Conservation (phyloP, 306 rosid genomes). For the Dicorynia guianensis region DNA sequence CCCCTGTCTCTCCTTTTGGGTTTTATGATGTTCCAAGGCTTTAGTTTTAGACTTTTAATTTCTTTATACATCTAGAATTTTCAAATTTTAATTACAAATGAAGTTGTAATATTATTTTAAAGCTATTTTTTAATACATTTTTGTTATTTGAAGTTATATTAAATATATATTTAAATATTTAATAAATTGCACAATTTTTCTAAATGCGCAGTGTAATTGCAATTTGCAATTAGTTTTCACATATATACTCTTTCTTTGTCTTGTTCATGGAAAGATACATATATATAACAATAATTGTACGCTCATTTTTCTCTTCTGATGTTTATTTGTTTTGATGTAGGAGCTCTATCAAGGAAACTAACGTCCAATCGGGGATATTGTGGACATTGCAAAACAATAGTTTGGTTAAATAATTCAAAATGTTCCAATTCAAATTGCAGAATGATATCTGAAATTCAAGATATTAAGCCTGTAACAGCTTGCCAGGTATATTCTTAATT, state of each 20-base stretch:
- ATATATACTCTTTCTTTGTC: slow-evolving; percentile 7
- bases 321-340: slow-evolving; percentile 51
- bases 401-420: slow-evolving; percentile 70
- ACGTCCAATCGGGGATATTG: slow-evolving; percentile 77
- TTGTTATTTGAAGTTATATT: no score
- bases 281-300: slow-evolving; percentile 8
- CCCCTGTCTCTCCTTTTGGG: no score
- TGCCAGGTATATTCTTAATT: slow-evolving; percentile 58
- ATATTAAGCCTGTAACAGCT: slow-evolving; percentile 62
- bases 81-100: no score
- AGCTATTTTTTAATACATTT: no score
- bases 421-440: slow-evolving; percentile 57
- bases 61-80: no score
- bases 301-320: slow-evolving; percentile 25
- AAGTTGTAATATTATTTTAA: no score
- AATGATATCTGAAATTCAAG: slow-evolving; percentile 46
- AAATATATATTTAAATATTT: no score
- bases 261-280: neutral
- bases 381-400: slow-evolving; percentile 67
- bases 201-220: no score
- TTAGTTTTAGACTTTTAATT: no score
- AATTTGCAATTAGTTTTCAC: no score
- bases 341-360: slow-evolving; percentile 56
- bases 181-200: no score
- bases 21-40: no score